Conservation (phyloP, 257 asterid genomes). For the Solanum gracilifrons region DNA sequence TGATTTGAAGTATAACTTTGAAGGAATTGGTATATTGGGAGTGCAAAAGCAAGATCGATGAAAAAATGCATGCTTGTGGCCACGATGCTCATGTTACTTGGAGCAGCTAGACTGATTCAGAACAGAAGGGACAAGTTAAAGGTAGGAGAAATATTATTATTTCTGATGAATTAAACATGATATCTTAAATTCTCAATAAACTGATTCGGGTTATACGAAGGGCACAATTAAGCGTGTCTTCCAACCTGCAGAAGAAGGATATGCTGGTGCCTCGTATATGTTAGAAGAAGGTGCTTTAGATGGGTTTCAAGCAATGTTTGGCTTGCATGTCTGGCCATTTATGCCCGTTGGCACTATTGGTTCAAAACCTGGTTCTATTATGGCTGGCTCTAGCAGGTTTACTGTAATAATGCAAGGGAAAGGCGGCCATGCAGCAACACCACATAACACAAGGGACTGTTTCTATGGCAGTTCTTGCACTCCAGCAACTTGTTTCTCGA, state of each 20-base stretch:
- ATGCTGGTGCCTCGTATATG: conserved; percentile 64
- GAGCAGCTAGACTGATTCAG: conserved; percentile 79
- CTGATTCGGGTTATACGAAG: conserved; percentile 17
- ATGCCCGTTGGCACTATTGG: conserved; percentile 34
- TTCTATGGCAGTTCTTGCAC: conserved; percentile 60
- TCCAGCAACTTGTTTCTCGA: conserved; percentile 78
- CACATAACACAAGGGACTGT: conserved; percentile 62
- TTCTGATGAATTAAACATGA: neutral
- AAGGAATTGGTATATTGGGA: conserved; percentile 93
- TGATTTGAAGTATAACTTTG: neutral
- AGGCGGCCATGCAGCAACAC: conserved; percentile 80
- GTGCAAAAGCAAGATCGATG: conserved; percentile 69
- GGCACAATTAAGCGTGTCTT: conserved; percentile 80
- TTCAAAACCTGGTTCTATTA: conserved; percentile 61
- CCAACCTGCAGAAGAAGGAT: conserved; percentile 92
- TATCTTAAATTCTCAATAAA: neutral
- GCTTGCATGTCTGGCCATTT: conserved; percentile 53
- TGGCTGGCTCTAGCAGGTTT: conserved; percentile 75
- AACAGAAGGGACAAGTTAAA: conserved; percentile 40
- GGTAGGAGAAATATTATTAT: conserved; percentile 23
- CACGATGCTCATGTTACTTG: conserved; percentile 90
- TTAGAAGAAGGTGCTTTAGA: conserved; percentile 62
- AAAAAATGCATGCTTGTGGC: conserved; percentile 95
- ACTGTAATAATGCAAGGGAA: conserved; percentile 45
- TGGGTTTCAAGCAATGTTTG: conserved; percentile 57